Evolutionary conservation across 148 eudicot genomes (phyloP), one percentile per base, ranked within the genome.

Genomic region (Selenicereus undatus): DNA sequence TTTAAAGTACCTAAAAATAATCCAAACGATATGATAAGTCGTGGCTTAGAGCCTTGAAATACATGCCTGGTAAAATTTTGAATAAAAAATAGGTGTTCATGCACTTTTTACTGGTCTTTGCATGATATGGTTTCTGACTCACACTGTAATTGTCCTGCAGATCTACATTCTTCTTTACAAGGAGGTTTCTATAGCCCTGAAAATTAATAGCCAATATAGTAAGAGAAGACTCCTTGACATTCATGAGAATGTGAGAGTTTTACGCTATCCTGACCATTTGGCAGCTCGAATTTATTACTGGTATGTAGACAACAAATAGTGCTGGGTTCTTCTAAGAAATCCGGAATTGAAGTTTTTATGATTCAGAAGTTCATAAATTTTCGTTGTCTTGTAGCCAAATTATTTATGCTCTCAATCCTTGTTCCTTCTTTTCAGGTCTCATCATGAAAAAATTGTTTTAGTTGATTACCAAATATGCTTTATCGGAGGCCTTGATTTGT

Each of bases 201-300:
- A 96, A 88, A 96, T 96, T 71, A 93, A 96, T 85, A 96, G 99
- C 75, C 92, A 88, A 69, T 91, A 96, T 73, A 93, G 98, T 85
- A 96, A 96, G 91, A 89, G 84, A 87, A 91, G 86, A 86, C 99
- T 96, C 78, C 89, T 91, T 24, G 85, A 83, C 85, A 96, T 96
- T 86, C 99, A 96, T 81, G 97, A 96, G 83, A 96, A 96, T 83
- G 89, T 96, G 84, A 88, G 90, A 88, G 99, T 96, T 60, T 85
- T 96, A 84, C 95, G 98, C 62, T 93, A 91, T 84, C 99, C 99
- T 36, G 98, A 96, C 86, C 99, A 96, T 91, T 90, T 96, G 77
- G 85, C 97, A 22, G 80, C 88, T 81, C 92, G 99, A 78, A 93
- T 94, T 81, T 97, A 90, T 79, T 83, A 91, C 84, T 97, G 98